Evolutionary conservation across 2,329 filamentous ascomycete genomes (phyloP).

Genomic region (Nemania sp.): DNA sequence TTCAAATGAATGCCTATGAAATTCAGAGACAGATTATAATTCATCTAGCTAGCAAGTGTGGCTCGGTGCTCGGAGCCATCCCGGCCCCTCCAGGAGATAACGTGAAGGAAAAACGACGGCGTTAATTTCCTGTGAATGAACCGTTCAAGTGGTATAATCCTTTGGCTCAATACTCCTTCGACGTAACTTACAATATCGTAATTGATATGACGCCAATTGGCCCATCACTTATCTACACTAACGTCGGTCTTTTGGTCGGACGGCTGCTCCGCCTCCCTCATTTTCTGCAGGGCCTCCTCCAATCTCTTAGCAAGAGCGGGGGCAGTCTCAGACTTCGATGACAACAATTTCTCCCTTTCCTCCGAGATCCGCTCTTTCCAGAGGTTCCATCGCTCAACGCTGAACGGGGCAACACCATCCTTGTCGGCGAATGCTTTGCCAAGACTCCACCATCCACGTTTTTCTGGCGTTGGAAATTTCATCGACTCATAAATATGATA

Average conservation of each 20-base stretch:
- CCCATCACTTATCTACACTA: neutral
- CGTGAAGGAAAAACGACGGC: no score
- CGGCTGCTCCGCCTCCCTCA: slow-evolving; percentile 1
- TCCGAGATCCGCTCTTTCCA: slow-evolving; percentile 8
- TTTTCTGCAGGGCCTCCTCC: neutral
- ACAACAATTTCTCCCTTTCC: neutral
- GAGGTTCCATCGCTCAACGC: slow-evolving; percentile 4
- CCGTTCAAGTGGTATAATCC: no score
- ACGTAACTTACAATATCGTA: no score
- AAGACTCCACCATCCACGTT: neutral
- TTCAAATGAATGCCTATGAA: no score
- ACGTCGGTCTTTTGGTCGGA: neutral
- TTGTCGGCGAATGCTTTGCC: neutral
- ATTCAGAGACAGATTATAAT: no score
- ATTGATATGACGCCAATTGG: no score
- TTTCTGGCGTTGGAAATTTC: neutral
- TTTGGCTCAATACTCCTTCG: no score
- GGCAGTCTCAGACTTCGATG: neutral
- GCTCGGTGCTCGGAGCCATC: no score
- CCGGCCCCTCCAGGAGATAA: no score
- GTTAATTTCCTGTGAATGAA: no score
- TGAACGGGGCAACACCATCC: neutral
- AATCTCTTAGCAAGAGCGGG: neutral
- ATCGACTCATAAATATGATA: neutral
- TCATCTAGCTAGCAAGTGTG: no score